Percentiles rank a stretch among this genome's conserved stretches.
Conservation (phyloP, 2,329 filamentous ascomycete genomes). For the Akanthomyces dipterigenus region DNA sequence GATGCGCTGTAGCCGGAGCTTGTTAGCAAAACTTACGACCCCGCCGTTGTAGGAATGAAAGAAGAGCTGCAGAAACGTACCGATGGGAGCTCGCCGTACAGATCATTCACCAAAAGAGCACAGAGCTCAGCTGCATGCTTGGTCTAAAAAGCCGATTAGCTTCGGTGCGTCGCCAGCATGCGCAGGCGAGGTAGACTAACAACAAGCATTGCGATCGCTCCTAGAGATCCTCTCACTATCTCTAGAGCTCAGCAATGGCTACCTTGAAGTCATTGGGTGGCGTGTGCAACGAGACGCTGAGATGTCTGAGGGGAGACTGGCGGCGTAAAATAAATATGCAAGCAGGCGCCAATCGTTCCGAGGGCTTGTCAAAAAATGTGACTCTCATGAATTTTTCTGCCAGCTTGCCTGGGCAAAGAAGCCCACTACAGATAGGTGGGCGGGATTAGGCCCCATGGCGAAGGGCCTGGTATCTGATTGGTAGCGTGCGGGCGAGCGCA, state of each 20-base stretch:
- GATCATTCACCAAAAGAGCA: slow-evolving; percentile 78
- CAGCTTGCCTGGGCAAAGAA: neutral
- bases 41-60: neutral
- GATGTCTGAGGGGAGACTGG: neutral
- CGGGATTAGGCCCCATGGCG: neutral
- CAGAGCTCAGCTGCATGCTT: slow-evolving; percentile 82
- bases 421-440: slow-evolving; percentile 1
- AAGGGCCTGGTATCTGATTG: neutral
- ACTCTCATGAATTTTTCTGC: slow-evolving; percentile 12
- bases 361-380: slow-evolving; percentile 5
- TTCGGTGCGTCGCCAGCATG: slow-evolving; percentile 14
- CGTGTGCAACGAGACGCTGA: neutral
- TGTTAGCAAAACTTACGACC: neutral
- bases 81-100: slow-evolving; percentile 85
- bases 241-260: slow-evolving; percentile 69
- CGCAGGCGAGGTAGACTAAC: slow-evolving; percentile 33
- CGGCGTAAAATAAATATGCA: neutral
- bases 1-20: slow-evolving; percentile 58
- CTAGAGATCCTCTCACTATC: slow-evolving; percentile 73
- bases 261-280: slow-evolving; percentile 55
- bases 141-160: slow-evolving; percentile 36
- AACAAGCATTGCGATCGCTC: slow-evolving; percentile 52
- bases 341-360: neutral
- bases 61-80: slow-evolving; percentile 46
- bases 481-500: neutral